phyloP scores from a whole-genome alignment of 2,329 filamentous ascomycete species.

The Fusarium oligoseptatum region DNA sequence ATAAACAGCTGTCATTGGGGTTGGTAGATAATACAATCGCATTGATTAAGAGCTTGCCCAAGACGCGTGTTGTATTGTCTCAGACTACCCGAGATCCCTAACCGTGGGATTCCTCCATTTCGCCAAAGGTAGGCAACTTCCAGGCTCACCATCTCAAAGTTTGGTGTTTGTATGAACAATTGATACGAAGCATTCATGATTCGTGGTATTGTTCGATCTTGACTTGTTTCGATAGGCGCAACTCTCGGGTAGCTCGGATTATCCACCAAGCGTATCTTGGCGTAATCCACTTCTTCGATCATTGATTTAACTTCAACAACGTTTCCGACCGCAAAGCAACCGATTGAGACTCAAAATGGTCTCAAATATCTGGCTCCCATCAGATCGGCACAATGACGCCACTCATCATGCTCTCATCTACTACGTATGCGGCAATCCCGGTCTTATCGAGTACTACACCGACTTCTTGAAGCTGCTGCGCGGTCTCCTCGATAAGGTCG shows the following conservation, averaged over 20 bases:
- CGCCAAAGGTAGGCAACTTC: too few relatives aligned
- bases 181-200: not conserved
- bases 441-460: constrained; percentile 79
- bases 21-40: constrained; percentile 4
- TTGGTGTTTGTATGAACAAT: not conserved
- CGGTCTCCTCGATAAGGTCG: constrained; percentile 62
- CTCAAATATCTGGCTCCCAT: constrained; percentile 49
- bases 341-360: constrained; percentile 30
- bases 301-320: not conserved
- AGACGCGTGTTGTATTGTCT: not conserved
- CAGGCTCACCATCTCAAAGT: not conserved
- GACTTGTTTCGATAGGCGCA: not conserved
- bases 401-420: constrained; percentile 68
- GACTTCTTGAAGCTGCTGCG: constrained; percentile 74
- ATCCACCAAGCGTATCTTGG: not conserved
- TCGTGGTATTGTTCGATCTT: not conserved
- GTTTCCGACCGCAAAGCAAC: not conserved
- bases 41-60: not conserved
- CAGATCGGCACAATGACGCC: constrained; percentile 37
- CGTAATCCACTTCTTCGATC: not conserved
- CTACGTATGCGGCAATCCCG: constrained; percentile 83
- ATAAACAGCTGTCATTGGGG: constrained; percentile 17
- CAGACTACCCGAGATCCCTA: not conserved
- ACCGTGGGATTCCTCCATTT: not conserved
- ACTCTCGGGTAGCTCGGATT: constrained; percentile 7